Percentiles rank a stretch among this genome's conserved stretches.
phyloP scores from a whole-genome alignment of 352 stramenopile genomes.

The Thalassiosira livingstoniorum region DNA sequence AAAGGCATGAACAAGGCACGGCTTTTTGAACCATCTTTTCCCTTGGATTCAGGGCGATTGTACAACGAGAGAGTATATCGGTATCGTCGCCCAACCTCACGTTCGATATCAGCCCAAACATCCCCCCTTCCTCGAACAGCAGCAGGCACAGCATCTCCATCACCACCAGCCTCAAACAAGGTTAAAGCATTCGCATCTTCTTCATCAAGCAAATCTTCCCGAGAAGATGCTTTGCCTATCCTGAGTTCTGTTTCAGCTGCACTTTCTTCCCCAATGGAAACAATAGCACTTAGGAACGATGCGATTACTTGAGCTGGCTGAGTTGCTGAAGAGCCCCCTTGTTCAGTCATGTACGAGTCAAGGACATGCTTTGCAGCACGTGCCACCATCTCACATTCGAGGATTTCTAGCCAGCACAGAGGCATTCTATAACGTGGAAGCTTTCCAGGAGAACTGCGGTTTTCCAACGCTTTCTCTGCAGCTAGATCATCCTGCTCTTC shows the following conservation, averaged over 20 bases:
- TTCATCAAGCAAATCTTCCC: conserved; percentile 49
- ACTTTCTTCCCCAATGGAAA: conserved; percentile 81
- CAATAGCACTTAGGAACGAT: conserved; percentile 79
- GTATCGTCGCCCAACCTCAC: conserved; percentile 78
- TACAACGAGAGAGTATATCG: conserved; percentile 77
- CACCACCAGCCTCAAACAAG: conserved; percentile 54
- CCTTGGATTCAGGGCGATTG: conserved; percentile 48
- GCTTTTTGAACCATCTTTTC: conserved; percentile 12
- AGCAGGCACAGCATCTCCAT: conserved; percentile 45
- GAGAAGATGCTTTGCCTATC: neutral
- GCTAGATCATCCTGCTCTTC: conserved; percentile 87
- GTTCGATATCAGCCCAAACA: conserved; percentile 83
- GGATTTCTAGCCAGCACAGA: conserved; percentile 92
- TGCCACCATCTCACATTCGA: conserved; percentile 96
- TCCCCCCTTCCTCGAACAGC: conserved; percentile 59
- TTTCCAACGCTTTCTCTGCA: conserved; percentile 52
- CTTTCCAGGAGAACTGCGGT: conserved; percentile 31
- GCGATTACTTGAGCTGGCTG: conserved; percentile 74
- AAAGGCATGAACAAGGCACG: conserved; percentile 82
- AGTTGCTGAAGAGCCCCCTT: conserved; percentile 42
- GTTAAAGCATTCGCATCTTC: conserved; percentile 74
- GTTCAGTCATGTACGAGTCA: conserved; percentile 75
- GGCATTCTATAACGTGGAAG: conserved; percentile 84
- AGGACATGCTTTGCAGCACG: conserved; percentile 90
- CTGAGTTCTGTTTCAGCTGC: conserved; percentile 78